Evolutionary conservation across 1,284 basidiomycete genomes (phyloP), one percentile per base, ranked within the genome.

Genomic region (Trametes polyzona): DNA sequence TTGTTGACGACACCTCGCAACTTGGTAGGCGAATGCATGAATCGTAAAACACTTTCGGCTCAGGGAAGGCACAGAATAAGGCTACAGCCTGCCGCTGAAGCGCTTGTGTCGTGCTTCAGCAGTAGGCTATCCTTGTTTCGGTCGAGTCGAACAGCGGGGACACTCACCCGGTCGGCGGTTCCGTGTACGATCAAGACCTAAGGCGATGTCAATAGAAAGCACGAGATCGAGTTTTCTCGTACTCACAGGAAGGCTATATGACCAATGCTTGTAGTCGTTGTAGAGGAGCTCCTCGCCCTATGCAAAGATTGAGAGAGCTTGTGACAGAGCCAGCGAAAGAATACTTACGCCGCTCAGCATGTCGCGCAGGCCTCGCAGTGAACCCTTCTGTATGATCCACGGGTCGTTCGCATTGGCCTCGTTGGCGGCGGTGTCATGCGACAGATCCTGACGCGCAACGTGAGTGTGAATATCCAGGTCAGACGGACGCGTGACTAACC

Each of bases 111-210:
- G n/a, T n/a, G n/a, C n/a, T n/a, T n/a, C n/a, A n/a, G n/a, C n/a
- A n/a, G n/a, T n/a, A 36, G 35, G 35, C 35, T 36, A 7, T 36
- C 35, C n/a, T n/a, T n/a, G n/a, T n/a, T n/a, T n/a, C n/a, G n/a
- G n/a, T n/a, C n/a, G 41, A 24, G n/a, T 3, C 14, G 26, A n/a
- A 12, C n/a, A 23, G 14, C 12, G 17, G 12, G 19, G 17, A 26
- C 17, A 61, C 63, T 33, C 60, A 86, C 87, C 73, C 80, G 76
- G 73, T 96, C 95, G 7, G 73, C 86, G 0, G 83, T 86, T 6
- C 95, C 94, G 65, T 96, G 93, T 24, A 88, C 67, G 37, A 94
- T 73, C 23, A 95, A 70, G 41, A 94, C 66, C 80, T 90, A 50
- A 17, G 29, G 44, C 2, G 6, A 11, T 33, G 43, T 27, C 19